These are phyloP conservation scores for Babesia microti DNA, from an alignment of 169 alveolate genomes.

Conservation along the genomic window DNA sequence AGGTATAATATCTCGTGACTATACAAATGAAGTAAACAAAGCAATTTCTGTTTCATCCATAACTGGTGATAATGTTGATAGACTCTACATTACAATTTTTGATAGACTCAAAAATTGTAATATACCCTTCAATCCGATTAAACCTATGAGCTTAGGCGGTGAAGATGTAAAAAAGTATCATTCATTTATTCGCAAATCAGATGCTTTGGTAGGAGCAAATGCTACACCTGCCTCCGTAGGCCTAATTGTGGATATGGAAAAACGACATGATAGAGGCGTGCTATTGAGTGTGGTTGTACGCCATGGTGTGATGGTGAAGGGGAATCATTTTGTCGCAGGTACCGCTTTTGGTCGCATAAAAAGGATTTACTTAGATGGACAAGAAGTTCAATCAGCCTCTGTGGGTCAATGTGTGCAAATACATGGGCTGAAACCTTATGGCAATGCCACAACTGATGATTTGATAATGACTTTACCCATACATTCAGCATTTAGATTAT, in stretches of 20 bases:
- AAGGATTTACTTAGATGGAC: constrained; percentile 32
- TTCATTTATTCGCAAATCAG: constrained; percentile 49
- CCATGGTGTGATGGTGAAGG: constrained; percentile 55
- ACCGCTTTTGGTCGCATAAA: constrained; percentile 56
- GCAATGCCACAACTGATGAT: constrained; percentile 59
- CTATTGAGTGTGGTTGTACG: constrained; percentile 51
- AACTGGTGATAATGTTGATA: constrained; percentile 32
- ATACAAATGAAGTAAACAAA: constrained; percentile 22
- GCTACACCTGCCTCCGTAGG: constrained; percentile 52
- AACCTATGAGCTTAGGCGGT: constrained; percentile 11
- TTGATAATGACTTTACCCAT: constrained; percentile 51
- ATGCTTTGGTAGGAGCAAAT: constrained; percentile 46
- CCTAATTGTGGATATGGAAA: constrained; percentile 48
- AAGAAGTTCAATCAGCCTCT: constrained; percentile 40
- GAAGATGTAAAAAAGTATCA: constrained; percentile 7
- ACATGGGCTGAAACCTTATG: constrained; percentile 46
- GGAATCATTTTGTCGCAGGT: constrained; percentile 62
- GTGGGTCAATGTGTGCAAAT: constrained; percentile 55
- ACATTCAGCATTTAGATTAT: constrained; percentile 58
- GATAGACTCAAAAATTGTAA: constrained; percentile 13
- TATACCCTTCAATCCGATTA: constrained; percentile 20
- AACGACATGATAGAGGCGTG: constrained; percentile 45
- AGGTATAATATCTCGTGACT: constrained; percentile 39
- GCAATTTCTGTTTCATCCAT: constrained; percentile 50
- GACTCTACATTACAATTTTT: constrained; percentile 15